phyloP scores from a whole-genome alignment of 2,329 filamentous ascomycete genomes.

The Trichoderma atroviride region DNA sequence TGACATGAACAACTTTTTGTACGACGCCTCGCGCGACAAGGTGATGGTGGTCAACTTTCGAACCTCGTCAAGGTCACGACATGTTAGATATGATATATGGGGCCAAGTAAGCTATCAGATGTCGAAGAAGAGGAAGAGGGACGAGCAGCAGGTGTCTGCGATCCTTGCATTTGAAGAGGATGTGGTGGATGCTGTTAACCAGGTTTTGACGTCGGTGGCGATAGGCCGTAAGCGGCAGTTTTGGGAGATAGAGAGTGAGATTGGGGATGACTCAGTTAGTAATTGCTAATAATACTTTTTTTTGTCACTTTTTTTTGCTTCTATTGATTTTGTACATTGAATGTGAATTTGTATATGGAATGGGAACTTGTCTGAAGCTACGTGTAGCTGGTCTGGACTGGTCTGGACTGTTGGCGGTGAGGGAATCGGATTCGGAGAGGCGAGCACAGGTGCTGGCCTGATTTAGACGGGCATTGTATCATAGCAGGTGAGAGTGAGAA shows the following conservation, averaged over 20 bases:
- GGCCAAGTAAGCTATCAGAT: neutral
- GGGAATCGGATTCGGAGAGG: neutral
- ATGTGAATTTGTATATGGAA: neutral
- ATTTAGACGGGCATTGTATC: neutral
- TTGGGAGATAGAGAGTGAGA: neutral
- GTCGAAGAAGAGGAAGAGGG: constrained; percentile 5
- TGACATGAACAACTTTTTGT: neutral
- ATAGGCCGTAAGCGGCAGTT: neutral
- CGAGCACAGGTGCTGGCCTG: neutral
- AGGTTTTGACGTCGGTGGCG: neutral
- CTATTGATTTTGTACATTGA: neutral
- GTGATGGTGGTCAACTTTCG: constrained; percentile 15
- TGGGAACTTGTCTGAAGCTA: neutral
- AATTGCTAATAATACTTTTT: neutral
- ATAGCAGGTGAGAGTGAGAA: neutral
- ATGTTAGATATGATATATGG: neutral
- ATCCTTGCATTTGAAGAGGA: neutral
- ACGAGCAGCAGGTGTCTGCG: neutral
- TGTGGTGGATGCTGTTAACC: neutral
- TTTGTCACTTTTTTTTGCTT: neutral
- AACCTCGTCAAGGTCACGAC: neutral
- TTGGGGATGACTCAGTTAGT: constrained; percentile 10
- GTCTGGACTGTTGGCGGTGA: neutral
- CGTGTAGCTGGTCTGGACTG: neutral
- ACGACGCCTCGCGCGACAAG: neutral